A percentile compares a stretch with the other conserved stretches of the same genome.
These are phyloP conservation scores for Ophiostoma quercus DNA, from an alignment of 2,329 filamentous ascomycete genomes.

Conservation along the genomic window DNA sequence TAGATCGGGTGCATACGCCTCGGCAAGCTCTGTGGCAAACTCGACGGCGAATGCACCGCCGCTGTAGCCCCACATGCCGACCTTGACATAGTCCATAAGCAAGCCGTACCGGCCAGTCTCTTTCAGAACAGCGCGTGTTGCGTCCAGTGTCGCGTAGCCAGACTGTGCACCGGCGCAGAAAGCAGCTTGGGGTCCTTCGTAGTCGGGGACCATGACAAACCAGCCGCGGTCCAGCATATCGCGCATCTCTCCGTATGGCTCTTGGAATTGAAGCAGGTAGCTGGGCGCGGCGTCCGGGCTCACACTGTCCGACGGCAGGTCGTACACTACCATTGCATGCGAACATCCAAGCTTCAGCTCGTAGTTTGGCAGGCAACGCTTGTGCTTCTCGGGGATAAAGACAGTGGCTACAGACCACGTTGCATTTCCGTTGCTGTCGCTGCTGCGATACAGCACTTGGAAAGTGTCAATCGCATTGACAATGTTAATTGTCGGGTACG, in stretches of 20 bases:
- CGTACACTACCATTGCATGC: conserved; percentile 30
- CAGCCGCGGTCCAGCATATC: conserved; percentile 39
- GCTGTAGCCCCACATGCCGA: conserved; percentile 49
- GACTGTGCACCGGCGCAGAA: conserved; percentile 27
- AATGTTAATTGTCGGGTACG: background rate
- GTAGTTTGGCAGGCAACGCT: background rate
- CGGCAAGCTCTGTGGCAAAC: conserved; percentile 44
- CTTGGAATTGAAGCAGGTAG: conserved; percentile 29
- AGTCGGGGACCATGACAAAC: conserved; percentile 43
- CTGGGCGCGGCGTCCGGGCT: conserved; percentile 37
- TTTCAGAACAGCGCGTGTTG: background rate
- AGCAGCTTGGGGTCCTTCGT: conserved; percentile 39
- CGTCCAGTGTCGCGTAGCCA: background rate
- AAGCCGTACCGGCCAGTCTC: conserved; percentile 26
- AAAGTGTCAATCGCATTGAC: background rate
- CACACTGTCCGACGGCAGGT: conserved; percentile 38
- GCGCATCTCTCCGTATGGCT: conserved; percentile 33
- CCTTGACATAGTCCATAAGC: conserved; percentile 30
- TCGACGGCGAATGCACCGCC: conserved; percentile 45
- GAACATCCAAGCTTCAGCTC: background rate
- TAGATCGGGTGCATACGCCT: conserved; percentile 36
- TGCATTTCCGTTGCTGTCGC: background rate
- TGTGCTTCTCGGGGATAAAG: background rate
- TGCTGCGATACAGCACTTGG: conserved; percentile 2
- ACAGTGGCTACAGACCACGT: background rate